Conservation (phyloP, 1,139 yeast species). For the Geotrichum candidum region DNA sequence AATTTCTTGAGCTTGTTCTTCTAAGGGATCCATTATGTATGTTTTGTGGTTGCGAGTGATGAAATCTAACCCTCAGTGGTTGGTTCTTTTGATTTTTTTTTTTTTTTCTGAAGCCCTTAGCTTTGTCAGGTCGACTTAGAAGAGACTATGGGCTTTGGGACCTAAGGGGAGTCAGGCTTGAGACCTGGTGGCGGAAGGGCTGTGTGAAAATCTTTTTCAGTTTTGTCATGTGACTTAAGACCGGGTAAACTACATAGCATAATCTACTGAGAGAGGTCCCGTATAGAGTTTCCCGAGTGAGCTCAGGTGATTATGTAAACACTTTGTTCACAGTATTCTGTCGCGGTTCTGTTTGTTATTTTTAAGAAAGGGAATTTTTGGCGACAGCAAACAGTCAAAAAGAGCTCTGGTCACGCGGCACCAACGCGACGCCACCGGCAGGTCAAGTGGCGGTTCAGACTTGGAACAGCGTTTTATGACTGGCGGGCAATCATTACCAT, state of each 20-base stretch:
- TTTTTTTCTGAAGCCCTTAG: not conserved
- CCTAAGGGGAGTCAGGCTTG: not conserved
- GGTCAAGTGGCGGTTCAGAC: too few relatives aligned
- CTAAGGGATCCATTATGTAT: slow-evolving; percentile 30
- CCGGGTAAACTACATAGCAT: not conserved
- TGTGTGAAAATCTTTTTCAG: not conserved
- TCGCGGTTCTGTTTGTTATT: too few relatives aligned
- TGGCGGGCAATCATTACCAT: too few relatives aligned
- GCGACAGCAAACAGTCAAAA: too few relatives aligned
- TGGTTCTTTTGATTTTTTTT: not conserved
- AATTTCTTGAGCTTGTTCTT: slow-evolving; percentile 73
- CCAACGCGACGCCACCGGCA: too few relatives aligned
- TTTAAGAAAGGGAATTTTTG: too few relatives aligned
- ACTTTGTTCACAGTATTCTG: too few relatives aligned
- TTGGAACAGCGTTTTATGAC: too few relatives aligned
- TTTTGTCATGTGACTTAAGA: not conserved
- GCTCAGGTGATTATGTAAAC: too few relatives aligned
- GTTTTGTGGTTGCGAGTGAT: not conserved
- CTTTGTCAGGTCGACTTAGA: too few relatives aligned
- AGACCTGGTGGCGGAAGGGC: not conserved
- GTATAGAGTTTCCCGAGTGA: not conserved
- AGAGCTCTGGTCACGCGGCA: too few relatives aligned
- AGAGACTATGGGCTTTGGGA: not conserved
- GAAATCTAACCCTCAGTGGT: not conserved
- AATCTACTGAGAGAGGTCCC: not conserved